Percentiles rank a stretch among this genome's conserved stretches.
phyloP scores from a whole-genome alignment of 805 yeast genomes.

The Zygosaccharomyces lentus region DNA sequence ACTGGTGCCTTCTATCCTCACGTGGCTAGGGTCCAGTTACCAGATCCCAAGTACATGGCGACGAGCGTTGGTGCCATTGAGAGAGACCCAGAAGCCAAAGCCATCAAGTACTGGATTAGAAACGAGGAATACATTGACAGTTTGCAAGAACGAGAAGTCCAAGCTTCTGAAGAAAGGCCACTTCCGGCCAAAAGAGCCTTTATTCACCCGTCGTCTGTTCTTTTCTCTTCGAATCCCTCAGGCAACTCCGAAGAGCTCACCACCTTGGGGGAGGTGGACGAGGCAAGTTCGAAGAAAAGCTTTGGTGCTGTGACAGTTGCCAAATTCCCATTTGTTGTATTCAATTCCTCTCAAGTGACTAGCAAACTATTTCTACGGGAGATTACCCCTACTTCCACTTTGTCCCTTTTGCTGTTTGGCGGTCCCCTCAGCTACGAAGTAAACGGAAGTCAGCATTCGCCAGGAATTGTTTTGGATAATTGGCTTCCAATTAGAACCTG shows the following conservation, averaged over 20 bases:
- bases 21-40: conserved; percentile 72
- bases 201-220: conserved; percentile 78
- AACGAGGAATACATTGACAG: conserved; percentile 49
- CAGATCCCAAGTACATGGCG: conserved; percentile 70
- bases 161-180: neutral
- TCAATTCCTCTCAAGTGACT: conserved; percentile 55
- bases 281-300: conserved; percentile 21
- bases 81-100: conserved; percentile 75
- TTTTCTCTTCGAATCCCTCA: conserved; percentile 48
- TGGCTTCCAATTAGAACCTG: conserved; percentile 91
- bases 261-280: conserved; percentile 17
- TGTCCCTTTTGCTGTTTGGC: conserved; percentile 76
- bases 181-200: conserved; percentile 69
- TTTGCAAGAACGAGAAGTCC: conserved; percentile 16
- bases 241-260: conserved; percentile 27
- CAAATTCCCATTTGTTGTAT: conserved; percentile 60
- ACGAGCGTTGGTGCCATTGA: conserved; percentile 77
- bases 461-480: conserved; percentile 80
- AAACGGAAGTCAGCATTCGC: conserved; percentile 50
- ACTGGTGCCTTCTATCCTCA: conserved; percentile 84
- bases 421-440: conserved; percentile 62
- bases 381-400: conserved; percentile 71
- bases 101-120: conserved; percentile 68
- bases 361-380: conserved; percentile 67
- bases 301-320: conserved; percentile 35